Percentiles rank a stretch among this genome's conserved stretches.
These are phyloP conservation scores for Rubus parviflorus DNA, from an alignment of 306 rosid genomes.

Conservation along the genomic window DNA sequence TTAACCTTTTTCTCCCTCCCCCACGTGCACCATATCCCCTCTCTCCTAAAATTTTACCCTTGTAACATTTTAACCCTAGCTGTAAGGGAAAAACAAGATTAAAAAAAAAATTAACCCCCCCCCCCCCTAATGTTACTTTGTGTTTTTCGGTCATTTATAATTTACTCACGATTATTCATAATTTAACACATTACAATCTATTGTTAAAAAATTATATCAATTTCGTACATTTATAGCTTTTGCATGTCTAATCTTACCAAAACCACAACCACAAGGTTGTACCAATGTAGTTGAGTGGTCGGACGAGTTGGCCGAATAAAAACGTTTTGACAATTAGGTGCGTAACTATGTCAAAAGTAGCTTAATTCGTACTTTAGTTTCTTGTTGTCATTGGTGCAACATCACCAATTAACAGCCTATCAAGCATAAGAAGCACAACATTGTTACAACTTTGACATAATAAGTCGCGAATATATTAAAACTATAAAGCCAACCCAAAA, in stretches of 20 bases:
- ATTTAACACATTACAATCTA: too few species aligned
- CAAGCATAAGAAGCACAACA: too few species aligned
- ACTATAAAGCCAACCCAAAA: too few species aligned
- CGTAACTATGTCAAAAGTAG: background rate
- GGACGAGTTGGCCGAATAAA: too few species aligned
- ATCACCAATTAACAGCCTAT: background rate
- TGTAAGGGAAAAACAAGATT: background rate
- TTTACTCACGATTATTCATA: background rate
- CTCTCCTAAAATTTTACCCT: conserved; percentile 13
- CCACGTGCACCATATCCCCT: conserved; percentile 60
- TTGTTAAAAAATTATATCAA: too few species aligned
- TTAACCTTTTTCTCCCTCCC: conserved; percentile 50
- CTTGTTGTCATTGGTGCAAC: background rate
- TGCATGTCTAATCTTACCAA: too few species aligned
- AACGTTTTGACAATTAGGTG: background rate
- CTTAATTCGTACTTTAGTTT: too few species aligned
- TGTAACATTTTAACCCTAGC: conserved; percentile 7
- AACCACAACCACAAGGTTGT: background rate
- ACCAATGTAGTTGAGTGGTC: background rate
- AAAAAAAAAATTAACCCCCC: background rate
- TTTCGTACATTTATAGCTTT: too few species aligned
- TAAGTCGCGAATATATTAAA: background rate
- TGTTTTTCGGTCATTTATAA: background rate
- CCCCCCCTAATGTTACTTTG: background rate
- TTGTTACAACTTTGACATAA: background rate